phyloP scores from a whole-genome alignment of 2,329 filamentous ascomycete genomes.

The Penicillium nordicum region DNA sequence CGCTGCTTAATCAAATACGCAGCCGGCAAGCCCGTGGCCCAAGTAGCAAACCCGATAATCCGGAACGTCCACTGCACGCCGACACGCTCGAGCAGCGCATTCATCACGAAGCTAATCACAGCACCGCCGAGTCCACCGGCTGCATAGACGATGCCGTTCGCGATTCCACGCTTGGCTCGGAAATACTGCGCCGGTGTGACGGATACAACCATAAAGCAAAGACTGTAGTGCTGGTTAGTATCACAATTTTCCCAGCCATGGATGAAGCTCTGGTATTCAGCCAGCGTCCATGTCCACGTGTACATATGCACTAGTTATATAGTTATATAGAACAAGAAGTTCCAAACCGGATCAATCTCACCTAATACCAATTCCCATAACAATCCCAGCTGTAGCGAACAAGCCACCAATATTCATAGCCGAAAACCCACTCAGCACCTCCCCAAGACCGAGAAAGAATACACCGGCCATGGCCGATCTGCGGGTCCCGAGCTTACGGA shows the following conservation, averaged over 20 bases:
- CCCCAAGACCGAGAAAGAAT: conserved; percentile 48
- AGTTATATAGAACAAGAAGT: too few relatives aligned
- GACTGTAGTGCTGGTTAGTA: conserved; percentile 22
- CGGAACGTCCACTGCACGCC: conserved; percentile 42
- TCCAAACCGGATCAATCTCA: background rate
- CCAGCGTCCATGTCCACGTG: background rate
- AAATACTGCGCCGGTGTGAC: conserved; percentile 56
- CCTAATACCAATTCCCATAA: conserved; percentile 44
- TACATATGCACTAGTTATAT: too few relatives aligned
- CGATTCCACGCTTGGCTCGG: conserved; percentile 51
- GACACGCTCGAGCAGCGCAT: conserved; percentile 41
- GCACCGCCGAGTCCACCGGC: conserved; percentile 56
- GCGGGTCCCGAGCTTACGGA: conserved; percentile 50
- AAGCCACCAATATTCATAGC: conserved; percentile 46
- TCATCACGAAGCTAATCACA: conserved; percentile 50
- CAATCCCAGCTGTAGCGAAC: conserved; percentile 49
- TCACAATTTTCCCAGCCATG: too few relatives aligned
- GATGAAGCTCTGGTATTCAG: background rate
- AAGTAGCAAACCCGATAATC: conserved; percentile 49
- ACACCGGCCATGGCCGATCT: conserved; percentile 50
- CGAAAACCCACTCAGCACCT: conserved; percentile 49
- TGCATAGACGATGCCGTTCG: conserved; percentile 47
- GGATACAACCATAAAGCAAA: conserved; percentile 47
- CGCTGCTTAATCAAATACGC: conserved; percentile 49
- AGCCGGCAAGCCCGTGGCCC: conserved; percentile 55